Evolutionary conservation across 306 rosid species (phyloP), one percentile per base, ranked within the genome.

Genomic region (Echinosophora koreensis): DNA sequence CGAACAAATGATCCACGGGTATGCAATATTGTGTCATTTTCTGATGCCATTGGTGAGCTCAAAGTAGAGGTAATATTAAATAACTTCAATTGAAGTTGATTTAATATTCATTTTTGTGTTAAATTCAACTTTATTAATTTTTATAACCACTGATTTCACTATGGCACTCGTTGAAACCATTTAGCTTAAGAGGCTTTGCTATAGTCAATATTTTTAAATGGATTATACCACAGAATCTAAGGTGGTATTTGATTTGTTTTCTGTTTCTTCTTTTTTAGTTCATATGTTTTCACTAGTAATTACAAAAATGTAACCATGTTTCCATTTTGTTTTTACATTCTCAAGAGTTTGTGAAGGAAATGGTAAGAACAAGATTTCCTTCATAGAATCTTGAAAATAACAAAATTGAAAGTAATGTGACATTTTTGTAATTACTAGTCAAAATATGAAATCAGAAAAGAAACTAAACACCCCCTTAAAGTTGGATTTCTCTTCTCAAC

Each of bases 41-140:
- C 98, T 79, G 98, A 94, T 69, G 92, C 92, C 77, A 83, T 92
- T 15, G 98, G 98, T 77, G 97, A 94, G 86, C 97, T 94, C n/a
- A 94, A 92, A 89, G 97, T 92, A 56, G 98, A 94, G 96, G 98
- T 92, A 86, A 80, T 22, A 37, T 58, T 41, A 67, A 54, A 50
- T 75, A 51, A 74, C 34, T 74, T 75, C 14, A 49, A 52, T 55
- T 72, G 69, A 69, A 69, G 64, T 57, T 73, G 54, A 62, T 76
- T 57, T 81, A 61, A 81, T 52, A 69, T 39, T 13, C 81, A 38
- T 59, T 57, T 37, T 12, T 74, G 76, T 27, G 13, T 38, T 47
- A 28, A 57, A 56, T 17, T 74, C 56, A 73, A 80, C 57, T 73
- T 67, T n/a, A 9, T 72, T 18, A 5, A 0, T 27, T 47, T n/a